phyloP scores from a whole-genome alignment of 1,284 basidiomycete species.

The Cutaneotrichosporon cavernicola region DNA sequence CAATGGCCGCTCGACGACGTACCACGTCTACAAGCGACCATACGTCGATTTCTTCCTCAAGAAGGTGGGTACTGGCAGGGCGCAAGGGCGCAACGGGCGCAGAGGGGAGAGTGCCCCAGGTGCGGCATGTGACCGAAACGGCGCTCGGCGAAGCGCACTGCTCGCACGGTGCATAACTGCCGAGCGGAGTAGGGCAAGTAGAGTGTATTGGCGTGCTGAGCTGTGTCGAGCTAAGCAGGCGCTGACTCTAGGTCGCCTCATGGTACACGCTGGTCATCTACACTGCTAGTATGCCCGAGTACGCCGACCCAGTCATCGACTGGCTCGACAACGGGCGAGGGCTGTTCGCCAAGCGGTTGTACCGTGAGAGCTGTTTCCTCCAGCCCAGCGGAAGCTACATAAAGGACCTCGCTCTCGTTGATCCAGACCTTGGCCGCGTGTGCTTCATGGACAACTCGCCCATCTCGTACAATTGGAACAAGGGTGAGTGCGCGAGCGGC shows the following conservation, averaged over 20 bases:
- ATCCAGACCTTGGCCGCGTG: conserved; percentile 82
- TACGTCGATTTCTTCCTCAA: conserved; percentile 94
- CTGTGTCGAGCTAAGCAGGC: neutral
- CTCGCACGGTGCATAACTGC: neutral
- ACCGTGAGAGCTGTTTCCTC: conserved; percentile 90
- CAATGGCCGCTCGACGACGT: conserved; percentile 82
- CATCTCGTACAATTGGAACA: conserved; percentile 85
- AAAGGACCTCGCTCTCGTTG: conserved; percentile 86
- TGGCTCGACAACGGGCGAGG: conserved; percentile 96
- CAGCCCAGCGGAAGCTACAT: conserved; percentile 89
- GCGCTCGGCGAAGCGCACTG: neutral
- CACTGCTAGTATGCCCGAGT: conserved; percentile 98
- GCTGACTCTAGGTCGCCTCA: conserved; percentile 70
- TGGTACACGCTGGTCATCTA: conserved; percentile 99
- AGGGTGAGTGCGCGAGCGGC: conserved; percentile 62
- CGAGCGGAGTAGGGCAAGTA: neutral
- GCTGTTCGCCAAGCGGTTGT: conserved; percentile 81
- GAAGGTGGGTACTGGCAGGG: conserved; percentile 62
- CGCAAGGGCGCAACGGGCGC: neutral
- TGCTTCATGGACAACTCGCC: conserved; percentile 97
- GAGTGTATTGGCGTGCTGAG: neutral
- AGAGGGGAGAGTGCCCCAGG: neutral
- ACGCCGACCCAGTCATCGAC: conserved; percentile 98
- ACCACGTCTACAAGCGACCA: conserved; percentile 98
- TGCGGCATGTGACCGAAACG: neutral